These are phyloP conservation scores for Penicillium chermesinum DNA, from an alignment of 495 filamentous ascomycete species.

Conservation along the genomic window DNA sequence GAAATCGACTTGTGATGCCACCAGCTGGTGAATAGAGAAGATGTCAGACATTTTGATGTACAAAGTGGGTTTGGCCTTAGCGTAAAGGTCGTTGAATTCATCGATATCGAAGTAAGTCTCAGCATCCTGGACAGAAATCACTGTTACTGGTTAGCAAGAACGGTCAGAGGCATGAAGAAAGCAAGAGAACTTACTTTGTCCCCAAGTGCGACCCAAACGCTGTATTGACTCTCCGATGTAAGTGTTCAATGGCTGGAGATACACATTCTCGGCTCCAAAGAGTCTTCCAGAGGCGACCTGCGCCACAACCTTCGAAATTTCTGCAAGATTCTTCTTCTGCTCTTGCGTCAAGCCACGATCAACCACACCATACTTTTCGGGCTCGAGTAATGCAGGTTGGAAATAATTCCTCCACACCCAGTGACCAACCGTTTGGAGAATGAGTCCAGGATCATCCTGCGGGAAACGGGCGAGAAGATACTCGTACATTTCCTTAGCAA, in stretches of 20 bases:
- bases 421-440: slow-evolving; percentile 78
- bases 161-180: slow-evolving; percentile 1
- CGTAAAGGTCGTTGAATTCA: slow-evolving; percentile 95
- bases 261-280: slow-evolving; percentile 92
- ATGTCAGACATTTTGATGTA: slow-evolving; percentile 99
- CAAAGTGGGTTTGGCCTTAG: slow-evolving; percentile 89
- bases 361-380: slow-evolving; percentile 84
- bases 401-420: slow-evolving; percentile 95
- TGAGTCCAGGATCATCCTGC: slow-evolving; percentile 66
- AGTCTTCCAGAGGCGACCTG: slow-evolving; percentile 80
- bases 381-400: slow-evolving; percentile 77
- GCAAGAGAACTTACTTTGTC: slow-evolving; percentile 43
- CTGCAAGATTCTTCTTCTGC: slow-evolving; percentile 86
- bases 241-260: slow-evolving; percentile 87
- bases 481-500: slow-evolving; percentile 83
- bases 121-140: slow-evolving; percentile 78
- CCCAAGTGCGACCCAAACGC: slow-evolving; percentile 71
- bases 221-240: slow-evolving; percentile 85
- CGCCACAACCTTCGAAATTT: slow-evolving; percentile 85
- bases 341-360: slow-evolving; percentile 82
- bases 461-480: slow-evolving; percentile 69
- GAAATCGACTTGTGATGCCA: slow-evolving; percentile 68
- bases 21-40: slow-evolving; percentile 88
- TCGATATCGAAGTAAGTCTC: slow-evolving; percentile 96
- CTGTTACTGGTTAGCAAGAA: slow-evolving; percentile 34